These are phyloP conservation scores for Penicillium hordei DNA, from an alignment of 2,329 filamentous ascomycete species.

Conservation along the genomic window DNA sequence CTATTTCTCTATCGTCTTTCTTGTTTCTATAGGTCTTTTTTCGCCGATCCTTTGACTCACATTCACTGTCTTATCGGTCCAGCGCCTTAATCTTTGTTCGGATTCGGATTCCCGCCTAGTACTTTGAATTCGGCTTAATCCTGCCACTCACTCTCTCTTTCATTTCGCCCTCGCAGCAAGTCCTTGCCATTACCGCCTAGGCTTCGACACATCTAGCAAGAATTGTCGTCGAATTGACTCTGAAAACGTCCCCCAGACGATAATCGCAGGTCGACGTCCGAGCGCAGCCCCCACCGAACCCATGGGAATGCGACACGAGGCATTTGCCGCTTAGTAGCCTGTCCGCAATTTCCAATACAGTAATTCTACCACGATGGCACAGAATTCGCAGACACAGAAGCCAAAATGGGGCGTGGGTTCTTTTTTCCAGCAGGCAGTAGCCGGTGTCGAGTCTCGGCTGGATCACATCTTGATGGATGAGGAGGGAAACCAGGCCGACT, in stretches of 20 bases:
- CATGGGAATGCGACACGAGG: slow-evolving; percentile 24
- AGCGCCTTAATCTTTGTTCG: slow-evolving; percentile 9
- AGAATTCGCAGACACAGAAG: slow-evolving; percentile 45
- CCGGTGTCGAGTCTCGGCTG: slow-evolving; percentile 87
- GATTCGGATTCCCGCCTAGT: slow-evolving; percentile 10
- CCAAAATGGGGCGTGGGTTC: slow-evolving; percentile 67
- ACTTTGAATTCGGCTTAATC: slow-evolving; percentile 9
- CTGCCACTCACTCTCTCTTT: slow-evolving; percentile 2
- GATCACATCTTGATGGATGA: slow-evolving; percentile 89
- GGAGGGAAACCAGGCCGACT: slow-evolving; percentile 49
- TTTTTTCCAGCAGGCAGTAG: slow-evolving; percentile 85
- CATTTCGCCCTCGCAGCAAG: slow-evolving; percentile 2
- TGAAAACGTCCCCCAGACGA: neutral
- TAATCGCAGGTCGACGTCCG: slow-evolving; percentile 8
- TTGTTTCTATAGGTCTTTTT: neutral
- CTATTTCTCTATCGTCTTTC: slow-evolving; percentile 1
- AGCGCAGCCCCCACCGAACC: slow-evolving; percentile 20
- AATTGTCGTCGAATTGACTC: neutral
- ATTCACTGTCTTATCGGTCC: neutral
- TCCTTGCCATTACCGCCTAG: neutral
- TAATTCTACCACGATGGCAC: slow-evolving; percentile 30
- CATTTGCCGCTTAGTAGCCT: slow-evolving; percentile 22
- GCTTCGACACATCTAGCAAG: neutral
- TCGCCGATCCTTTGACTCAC: neutral
- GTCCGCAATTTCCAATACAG: slow-evolving; percentile 4